Evolutionary conservation across 192 early-diverging fungal genomes (phyloP).

Genomic region (Lobulomyces angularis): DNA sequence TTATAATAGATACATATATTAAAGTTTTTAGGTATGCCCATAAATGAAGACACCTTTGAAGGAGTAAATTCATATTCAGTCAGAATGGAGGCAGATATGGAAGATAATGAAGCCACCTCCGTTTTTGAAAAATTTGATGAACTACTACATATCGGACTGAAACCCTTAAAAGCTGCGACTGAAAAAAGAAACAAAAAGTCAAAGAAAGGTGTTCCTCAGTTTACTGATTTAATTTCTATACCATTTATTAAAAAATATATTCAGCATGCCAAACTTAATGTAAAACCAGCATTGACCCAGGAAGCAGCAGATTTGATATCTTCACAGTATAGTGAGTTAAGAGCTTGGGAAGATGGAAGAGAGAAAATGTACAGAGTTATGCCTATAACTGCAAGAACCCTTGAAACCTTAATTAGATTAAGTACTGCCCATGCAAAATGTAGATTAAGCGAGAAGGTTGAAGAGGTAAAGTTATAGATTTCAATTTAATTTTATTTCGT

Average conservation of each 20-base stretch:
- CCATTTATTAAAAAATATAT: slow-evolving; percentile 90
- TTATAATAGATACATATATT: not conserved
- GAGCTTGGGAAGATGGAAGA: slow-evolving; percentile 60
- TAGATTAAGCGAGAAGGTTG: slow-evolving; percentile 67
- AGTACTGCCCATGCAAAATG: slow-evolving; percentile 93
- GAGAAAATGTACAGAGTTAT: slow-evolving; percentile 60
- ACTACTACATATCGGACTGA: slow-evolving; percentile 65
- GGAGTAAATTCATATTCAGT: not conserved
- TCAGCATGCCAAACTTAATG: slow-evolving; percentile 79
- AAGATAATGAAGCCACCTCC: slow-evolving; percentile 37
- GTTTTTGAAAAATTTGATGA: slow-evolving; percentile 85
- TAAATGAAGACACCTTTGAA: slow-evolving; percentile 29
- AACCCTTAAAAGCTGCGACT: slow-evolving; percentile 8
- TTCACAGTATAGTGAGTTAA: slow-evolving; percentile 67
- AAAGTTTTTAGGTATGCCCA: slow-evolving; percentile 17
- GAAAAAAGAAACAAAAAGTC: slow-evolving; percentile 8
- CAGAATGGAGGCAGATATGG: slow-evolving; percentile 23
- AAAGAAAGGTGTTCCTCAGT: slow-evolving; percentile 21
- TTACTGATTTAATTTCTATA: slow-evolving; percentile 57
- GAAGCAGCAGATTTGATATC: slow-evolving; percentile 77
- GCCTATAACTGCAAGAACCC: slow-evolving; percentile 94
- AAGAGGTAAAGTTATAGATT: slow-evolving; percentile 28
- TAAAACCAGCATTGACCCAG: slow-evolving; percentile 68
- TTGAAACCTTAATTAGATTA: slow-evolving; percentile 94
- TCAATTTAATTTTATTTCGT: not conserved